Conservation (phyloP, 2,329 filamentous ascomycete genomes). For the Colletotrichum sp. region DNA sequence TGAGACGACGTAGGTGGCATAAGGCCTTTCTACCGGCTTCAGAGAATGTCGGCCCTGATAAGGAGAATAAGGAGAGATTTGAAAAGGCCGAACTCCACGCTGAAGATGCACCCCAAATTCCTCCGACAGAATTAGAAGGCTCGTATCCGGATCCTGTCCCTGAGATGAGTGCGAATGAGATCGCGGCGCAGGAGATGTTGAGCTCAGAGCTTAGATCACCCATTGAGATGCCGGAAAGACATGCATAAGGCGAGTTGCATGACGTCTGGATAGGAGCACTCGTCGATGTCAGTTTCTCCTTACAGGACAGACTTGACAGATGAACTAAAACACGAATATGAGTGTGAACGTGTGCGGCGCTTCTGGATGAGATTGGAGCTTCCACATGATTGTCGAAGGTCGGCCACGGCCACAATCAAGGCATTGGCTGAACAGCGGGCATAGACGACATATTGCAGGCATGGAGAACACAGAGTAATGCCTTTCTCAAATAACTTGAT, state of each 20-base stretch:
- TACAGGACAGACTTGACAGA: background rate
- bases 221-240: background rate
- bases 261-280: background rate
- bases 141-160: background rate
- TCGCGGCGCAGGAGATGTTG: background rate
- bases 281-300: background rate
- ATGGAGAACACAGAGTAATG: background rate
- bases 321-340: no score
- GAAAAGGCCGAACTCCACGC: background rate
- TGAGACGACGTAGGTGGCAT: background rate
- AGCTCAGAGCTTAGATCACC: background rate
- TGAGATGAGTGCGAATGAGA: background rate
- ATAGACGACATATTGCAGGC: background rate
- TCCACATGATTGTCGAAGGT: no score
- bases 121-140: background rate
- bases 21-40: background rate
- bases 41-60: background rate
- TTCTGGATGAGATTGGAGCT: no score
- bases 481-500: background rate
- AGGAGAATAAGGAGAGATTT: background rate
- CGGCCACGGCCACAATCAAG: background rate
- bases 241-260: fast-evolving
- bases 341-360: no score
- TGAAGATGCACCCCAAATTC: background rate
- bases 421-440: background rate